These are phyloP conservation scores for Microstegium vimineum DNA, from an alignment of 176 grass and related monocot genomes.

Conservation along the genomic window DNA sequence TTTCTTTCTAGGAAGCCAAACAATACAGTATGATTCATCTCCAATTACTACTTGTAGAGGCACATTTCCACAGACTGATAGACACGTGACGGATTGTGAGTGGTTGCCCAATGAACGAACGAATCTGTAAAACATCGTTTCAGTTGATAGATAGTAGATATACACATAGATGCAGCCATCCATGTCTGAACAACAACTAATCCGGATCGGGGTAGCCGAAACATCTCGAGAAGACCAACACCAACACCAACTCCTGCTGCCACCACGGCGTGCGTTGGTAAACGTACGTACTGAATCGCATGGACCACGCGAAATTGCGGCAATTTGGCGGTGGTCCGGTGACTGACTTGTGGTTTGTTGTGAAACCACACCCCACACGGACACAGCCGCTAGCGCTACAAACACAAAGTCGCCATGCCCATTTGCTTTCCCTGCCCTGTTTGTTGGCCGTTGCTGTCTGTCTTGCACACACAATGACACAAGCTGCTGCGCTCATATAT, in stretches of 20 bases:
- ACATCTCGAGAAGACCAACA: conserved; percentile 28
- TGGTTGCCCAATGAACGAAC: not conserved
- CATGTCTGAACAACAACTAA: conserved; percentile 20
- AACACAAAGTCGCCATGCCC: not conserved
- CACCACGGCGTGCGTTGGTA: not conserved
- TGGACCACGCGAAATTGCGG: conserved; percentile 38
- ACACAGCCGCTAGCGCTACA: not conserved
- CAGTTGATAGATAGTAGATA: not conserved
- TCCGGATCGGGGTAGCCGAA: conserved; percentile 18
- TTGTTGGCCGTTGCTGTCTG: too few relatives aligned
- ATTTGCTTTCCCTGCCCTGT: too few relatives aligned
- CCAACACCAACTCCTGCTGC: not conserved
- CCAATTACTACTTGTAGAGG: too few relatives aligned
- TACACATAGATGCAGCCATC: not conserved
- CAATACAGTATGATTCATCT: not conserved
- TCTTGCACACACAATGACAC: not conserved
- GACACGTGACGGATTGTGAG: not conserved
- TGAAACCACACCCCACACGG: not conserved
- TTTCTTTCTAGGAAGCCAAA: not conserved
- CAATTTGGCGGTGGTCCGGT: conserved; percentile 37
- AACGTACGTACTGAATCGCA: too few relatives aligned
- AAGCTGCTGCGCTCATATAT: not conserved
- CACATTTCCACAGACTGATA: not conserved
- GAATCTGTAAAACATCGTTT: not conserved
- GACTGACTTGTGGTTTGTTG: not conserved